These are phyloP conservation scores for Garcia nutans DNA, from an alignment of 345 rosid genomes.

Conservation along the genomic window DNA sequence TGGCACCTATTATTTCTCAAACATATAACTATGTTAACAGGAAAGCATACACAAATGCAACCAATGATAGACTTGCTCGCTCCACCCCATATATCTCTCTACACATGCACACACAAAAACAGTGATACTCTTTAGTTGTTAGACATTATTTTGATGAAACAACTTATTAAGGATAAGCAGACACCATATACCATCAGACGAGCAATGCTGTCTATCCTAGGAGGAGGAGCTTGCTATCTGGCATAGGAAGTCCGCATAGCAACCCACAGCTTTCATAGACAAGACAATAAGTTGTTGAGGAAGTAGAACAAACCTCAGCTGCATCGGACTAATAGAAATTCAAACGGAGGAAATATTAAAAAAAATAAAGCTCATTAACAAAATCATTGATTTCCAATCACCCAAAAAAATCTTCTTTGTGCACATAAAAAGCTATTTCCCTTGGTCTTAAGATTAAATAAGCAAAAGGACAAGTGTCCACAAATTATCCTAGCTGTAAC, in stretches of 20 bases:
- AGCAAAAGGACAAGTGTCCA: background rate
- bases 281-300: constrained; percentile 20
- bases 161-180: constrained; percentile 11
- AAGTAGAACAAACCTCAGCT: constrained; percentile 24
- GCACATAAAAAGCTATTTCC: background rate
- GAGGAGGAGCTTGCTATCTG: constrained; percentile 23
- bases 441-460: background rate
- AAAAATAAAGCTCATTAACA: constrained; percentile 11
- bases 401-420: constrained; percentile 1
- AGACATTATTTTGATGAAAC: constrained; percentile 14
- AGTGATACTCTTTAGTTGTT: background rate
- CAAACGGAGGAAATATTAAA: constrained; percentile 16
- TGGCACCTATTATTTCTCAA: background rate
- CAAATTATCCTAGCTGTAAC: background rate
- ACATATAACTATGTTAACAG: background rate
- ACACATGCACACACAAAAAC: background rate
- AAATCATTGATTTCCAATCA: background rate
- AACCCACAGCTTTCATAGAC: constrained; percentile 30
- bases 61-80: background rate
- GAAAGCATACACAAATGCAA: background rate
- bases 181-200: constrained; percentile 29
- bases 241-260: constrained; percentile 30
- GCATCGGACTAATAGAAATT: constrained; percentile 33
- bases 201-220: constrained; percentile 24
- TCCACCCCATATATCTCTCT: background rate